Evolutionary conservation across 2,329 filamentous ascomycete genomes (phyloP).

Genomic region (Pyricularia sp.): DNA sequence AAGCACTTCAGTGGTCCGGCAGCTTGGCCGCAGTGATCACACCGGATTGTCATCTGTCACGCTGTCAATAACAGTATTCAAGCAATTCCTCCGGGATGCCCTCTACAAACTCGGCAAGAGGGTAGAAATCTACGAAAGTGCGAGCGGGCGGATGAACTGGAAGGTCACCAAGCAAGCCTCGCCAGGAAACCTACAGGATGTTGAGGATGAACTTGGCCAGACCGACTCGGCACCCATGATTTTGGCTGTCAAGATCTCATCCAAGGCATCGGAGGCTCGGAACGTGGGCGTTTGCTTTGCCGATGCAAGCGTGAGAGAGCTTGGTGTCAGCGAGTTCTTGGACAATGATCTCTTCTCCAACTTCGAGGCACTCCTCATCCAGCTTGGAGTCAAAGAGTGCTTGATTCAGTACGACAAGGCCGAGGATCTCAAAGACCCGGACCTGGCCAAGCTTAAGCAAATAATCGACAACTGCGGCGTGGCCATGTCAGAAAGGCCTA

Average conservation of each 20-base stretch:
- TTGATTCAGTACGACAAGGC: conserved; percentile 70
- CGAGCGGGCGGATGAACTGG: conserved; percentile 77
- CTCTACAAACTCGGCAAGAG: conserved; percentile 86
- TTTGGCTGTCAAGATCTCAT: conserved; percentile 82
- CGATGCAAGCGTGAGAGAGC: conserved; percentile 88
- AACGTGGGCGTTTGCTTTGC: conserved; percentile 94
- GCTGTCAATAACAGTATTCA: conserved; percentile 89
- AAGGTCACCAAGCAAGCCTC: conserved; percentile 87
- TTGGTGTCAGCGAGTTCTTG: conserved; percentile 96
- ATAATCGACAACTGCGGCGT: conserved; percentile 92
- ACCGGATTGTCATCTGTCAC: conserved; percentile 89
- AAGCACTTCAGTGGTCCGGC: conserved; percentile 88
- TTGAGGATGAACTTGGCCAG: conserved; percentile 85
- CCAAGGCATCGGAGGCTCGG: conserved; percentile 77
- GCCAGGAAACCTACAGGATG: conserved; percentile 90
- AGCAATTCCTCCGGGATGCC: conserved; percentile 89
- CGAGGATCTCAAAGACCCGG: conserved; percentile 80
- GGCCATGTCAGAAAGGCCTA: conserved; percentile 72
- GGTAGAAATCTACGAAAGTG: conserved; percentile 79
- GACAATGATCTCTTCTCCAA: conserved; percentile 98
- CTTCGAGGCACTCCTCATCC: conserved; percentile 91
- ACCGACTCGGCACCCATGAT: conserved; percentile 91
- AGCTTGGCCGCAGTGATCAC: conserved; percentile 74
- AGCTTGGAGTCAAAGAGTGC: conserved; percentile 91
- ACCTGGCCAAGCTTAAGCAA: conserved; percentile 75